Base-by-base conservation (phyloP, 2,329 filamentous ascomycete species). In the Hypoxylon sp. region DNA sequence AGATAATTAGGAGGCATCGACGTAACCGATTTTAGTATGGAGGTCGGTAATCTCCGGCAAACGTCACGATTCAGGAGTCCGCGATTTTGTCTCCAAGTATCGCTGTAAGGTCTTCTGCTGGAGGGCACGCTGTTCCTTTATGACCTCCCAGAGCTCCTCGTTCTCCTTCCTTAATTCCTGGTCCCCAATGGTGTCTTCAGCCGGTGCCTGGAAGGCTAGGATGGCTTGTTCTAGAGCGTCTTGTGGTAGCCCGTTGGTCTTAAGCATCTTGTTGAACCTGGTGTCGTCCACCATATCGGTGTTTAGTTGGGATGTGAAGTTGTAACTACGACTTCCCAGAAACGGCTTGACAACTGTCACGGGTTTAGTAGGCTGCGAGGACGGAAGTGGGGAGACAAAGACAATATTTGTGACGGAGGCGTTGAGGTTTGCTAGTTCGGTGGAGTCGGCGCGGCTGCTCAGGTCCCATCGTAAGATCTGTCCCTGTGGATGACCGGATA, bases 381-480 rank as follows among this genome's bases (percentile, higher is more conserved):
- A 82, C 81, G 78, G 80, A 26, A 86, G 84, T 0, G 92, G 89
- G 9, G 89, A 86, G 29, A 93, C 83, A 80, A 96, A 92, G n/a
- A 85, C 78, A 24, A 98, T 76, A 73, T 97, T 97, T 10, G 93
- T 96, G 35, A 97, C 90, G 17, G 94, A 90, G 3, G 93, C 92
- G 59, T 94, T 94, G 63, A 97, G 86, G 65, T 91, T 92, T 1
- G 88, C 85, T 51, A 95, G 76, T 58, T 91, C 89, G 2, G 89
- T 87, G 1, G 88, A 86, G 69, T 92, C 91, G 66, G 88, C 89
- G 66, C 88, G 88, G 71, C 90, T 90, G 39, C 89, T 89, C 26
- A 95, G 85, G 77, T 93, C 93, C 95, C 95, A 98, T 59, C 87
- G 85, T 33, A 93, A 83, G 44, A 98, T 86, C 75, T 92, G 92